Conservation (phyloP, 2,329 filamentous ascomycete species). For the Scopulariopsis brevicaulis region DNA sequence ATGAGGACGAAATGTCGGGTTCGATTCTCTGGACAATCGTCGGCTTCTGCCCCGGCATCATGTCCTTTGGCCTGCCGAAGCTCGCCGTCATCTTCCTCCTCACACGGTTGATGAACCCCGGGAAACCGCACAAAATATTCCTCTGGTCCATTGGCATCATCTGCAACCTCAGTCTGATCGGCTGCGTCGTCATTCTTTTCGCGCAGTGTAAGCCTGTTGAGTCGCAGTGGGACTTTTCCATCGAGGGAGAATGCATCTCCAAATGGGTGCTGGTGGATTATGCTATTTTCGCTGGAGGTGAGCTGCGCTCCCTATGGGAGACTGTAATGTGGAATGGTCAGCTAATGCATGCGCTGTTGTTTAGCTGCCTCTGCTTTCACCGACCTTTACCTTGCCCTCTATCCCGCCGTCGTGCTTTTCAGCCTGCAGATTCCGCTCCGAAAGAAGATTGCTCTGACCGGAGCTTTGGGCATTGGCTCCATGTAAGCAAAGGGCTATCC, state of each 20-base stretch:
- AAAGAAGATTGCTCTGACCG: conserved; percentile 26
- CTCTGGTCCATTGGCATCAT: conserved; percentile 12
- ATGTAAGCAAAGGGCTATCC: conserved; percentile 12
- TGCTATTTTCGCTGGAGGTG: conserved; percentile 2
- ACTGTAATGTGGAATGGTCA: neutral
- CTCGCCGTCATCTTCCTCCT: conserved; percentile 15
- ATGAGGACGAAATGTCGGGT: conserved; percentile 5
- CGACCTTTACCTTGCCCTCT: conserved; percentile 28
- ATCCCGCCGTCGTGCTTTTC: conserved; percentile 24
- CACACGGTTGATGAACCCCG: conserved; percentile 13
- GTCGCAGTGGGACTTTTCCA: conserved; percentile 12
- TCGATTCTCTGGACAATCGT: conserved; percentile 12
- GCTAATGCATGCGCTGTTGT: neutral
- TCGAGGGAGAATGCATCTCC: conserved; percentile 9
- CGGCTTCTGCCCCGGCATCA: conserved; percentile 15
- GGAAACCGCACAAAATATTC: conserved; percentile 9
- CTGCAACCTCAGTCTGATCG: conserved; percentile 9
- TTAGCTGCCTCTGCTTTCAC: conserved; percentile 20
- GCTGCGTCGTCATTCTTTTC: conserved; percentile 11
- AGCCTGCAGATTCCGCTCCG: conserved; percentile 21
- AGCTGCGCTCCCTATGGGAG: neutral
- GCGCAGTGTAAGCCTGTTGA: conserved; percentile 13
- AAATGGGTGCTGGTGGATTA: conserved; percentile 7
- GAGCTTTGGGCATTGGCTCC: conserved; percentile 25
- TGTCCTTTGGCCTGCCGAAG: conserved; percentile 16